Evolutionary conservation across 208 protist species (phyloP).

Genomic region (Leptomonas pyrrhocoris): DNA sequence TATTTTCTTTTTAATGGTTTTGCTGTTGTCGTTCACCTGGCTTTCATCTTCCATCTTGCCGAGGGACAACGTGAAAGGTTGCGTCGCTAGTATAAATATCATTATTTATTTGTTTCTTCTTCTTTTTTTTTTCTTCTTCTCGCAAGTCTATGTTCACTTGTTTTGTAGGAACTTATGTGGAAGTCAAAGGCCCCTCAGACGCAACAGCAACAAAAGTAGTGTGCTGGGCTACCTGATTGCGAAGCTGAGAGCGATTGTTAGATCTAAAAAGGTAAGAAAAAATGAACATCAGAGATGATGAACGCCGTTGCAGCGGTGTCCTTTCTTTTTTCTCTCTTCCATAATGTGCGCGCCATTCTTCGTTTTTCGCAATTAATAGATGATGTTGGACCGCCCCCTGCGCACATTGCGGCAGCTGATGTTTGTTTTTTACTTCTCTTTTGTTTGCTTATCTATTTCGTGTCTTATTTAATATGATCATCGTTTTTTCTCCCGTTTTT

Average conservation of each 20-base stretch:
- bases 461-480: conserved; percentile 12
- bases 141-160: too few species aligned
- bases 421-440: conserved; percentile 8
- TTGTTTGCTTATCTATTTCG: conserved; percentile 2
- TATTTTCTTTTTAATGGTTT: conserved; percentile 19
- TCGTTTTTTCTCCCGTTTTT: conserved; percentile 11
- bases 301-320: too few species aligned
- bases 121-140: too few species aligned
- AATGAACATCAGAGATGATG: background rate
- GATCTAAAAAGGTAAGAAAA: background rate
- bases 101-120: conserved; percentile 3
- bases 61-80: background rate
- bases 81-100: background rate
- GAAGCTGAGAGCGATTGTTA: too few species aligned
- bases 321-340: background rate
- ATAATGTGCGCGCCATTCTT: too few species aligned
- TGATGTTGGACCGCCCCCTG: too few species aligned
- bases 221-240: too few species aligned
- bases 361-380: too few species aligned
- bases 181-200: too few species aligned
- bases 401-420: background rate
- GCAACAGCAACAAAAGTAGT: too few species aligned
- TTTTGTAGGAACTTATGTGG: too few species aligned
- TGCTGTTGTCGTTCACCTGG: conserved; percentile 6
- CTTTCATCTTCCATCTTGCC: background rate